Evolutionary conservation across 441 rosid species (phyloP), one percentile per base, ranked within the genome.

Genomic region (Gossypium aridum): DNA sequence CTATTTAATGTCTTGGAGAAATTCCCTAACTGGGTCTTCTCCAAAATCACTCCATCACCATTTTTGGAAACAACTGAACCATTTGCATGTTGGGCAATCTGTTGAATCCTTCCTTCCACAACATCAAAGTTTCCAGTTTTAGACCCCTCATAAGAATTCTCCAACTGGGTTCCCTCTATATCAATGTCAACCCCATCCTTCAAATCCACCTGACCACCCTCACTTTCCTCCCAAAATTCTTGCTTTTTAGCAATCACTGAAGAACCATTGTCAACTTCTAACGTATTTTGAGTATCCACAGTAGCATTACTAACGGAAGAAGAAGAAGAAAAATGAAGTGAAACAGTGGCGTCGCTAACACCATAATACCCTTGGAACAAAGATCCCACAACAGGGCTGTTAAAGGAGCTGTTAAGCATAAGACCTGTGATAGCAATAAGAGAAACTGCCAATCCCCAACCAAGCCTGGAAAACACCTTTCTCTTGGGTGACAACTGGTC

Each of bases 401-500:
- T 82, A 26, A 88, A 55, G 0, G 92, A 80, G 77, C 78, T 84
- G 47, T 68, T 70, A 22, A 85, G 80, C 20, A 85, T 76, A 70
- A 90, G 79, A 66, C 86, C 75, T 3, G 87, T 80, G 20, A 91
- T 64, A 34, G 87, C 22, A 73, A 85, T 43, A 39, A 89, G 71
- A 34, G 89, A 83, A 68, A 83, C 88, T 2, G 79, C 80, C 23
- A 88, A 62, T 68, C 90, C 87, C 62, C 89, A 74, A 55, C 84
- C 80, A 75, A 86, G 82, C 67, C 91, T 85, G 26, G 88, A 83
- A 37, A 87, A 77, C 13, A 79, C 79, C 81, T 77, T 85, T 51
- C 85, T 79, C 31, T 74, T 85, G 2, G 87, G 66, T 34, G 81
- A 79, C n/a, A 84, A 54, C 77, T 85, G 89, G 76, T 88, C 91